Conservation (phyloP, 352 stramenopile species). For the Aphanomyces cochlioides region DNA sequence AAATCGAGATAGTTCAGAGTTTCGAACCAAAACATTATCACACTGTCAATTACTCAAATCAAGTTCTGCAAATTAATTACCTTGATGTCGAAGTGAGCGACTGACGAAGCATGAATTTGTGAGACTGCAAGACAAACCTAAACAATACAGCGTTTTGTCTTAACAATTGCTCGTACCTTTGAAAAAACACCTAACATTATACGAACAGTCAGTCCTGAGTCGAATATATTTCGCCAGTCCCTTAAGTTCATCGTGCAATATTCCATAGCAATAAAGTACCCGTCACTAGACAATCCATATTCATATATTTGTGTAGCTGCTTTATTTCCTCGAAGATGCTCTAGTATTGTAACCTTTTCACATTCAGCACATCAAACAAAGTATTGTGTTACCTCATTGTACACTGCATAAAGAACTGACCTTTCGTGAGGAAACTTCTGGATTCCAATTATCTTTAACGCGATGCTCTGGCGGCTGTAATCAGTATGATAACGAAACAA, state of each 20-base stretch:
- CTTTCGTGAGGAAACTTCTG: slow-evolving; percentile 24
- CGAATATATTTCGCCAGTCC: not conserved
- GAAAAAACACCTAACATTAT: slow-evolving; percentile 2
- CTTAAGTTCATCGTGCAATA: slow-evolving; percentile 8
- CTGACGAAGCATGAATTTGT: not conserved
- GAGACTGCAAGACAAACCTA: slow-evolving; percentile 10
- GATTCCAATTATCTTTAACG: slow-evolving; percentile 14
- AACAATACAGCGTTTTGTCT: not conserved
- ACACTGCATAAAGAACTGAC: slow-evolving; percentile 8
- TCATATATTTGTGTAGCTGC: slow-evolving; percentile 20
- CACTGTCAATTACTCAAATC: slow-evolving; percentile 34
- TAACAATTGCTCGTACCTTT: not conserved
- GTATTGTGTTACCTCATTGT: slow-evolving; percentile 10
- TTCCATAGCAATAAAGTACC: slow-evolving; percentile 27
- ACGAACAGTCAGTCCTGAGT: not conserved
- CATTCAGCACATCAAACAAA: not conserved
- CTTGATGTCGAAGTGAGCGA: slow-evolving; percentile 60
- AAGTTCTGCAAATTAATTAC: not conserved
- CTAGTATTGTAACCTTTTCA: slow-evolving; percentile 1
- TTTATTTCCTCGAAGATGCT: slow-evolving; percentile 6
- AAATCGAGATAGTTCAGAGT: slow-evolving; percentile 9
- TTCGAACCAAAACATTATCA: slow-evolving; percentile 58
- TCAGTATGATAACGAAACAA: not conserved
- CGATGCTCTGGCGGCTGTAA: slow-evolving; percentile 8
- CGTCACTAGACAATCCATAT: slow-evolving; percentile 15